Percentiles rank a stretch among this genome's conserved stretches.
These are phyloP conservation scores for Mesembryanthemum crystallinum DNA, from an alignment of 148 eudicot species.

Conservation along the genomic window DNA sequence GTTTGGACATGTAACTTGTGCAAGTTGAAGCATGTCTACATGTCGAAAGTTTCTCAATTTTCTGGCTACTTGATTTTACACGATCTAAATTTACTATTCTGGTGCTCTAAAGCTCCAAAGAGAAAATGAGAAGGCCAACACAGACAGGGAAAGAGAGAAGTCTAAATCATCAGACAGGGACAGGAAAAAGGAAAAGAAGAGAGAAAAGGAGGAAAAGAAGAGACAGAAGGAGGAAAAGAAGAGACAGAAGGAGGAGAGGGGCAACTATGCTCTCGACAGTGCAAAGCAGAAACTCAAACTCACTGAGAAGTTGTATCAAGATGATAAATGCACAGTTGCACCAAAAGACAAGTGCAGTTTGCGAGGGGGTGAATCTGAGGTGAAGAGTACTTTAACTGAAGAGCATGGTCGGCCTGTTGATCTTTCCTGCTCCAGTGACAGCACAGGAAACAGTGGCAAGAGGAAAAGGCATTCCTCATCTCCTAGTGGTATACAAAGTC, in stretches of 20 bases:
- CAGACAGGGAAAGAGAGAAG: constrained; percentile 32
- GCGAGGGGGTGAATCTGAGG: constrained; percentile 26
- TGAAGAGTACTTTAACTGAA: constrained; percentile 66
- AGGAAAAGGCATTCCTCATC: constrained; percentile 44
- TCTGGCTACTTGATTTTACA: constrained; percentile 30
- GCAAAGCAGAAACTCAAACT: constrained; percentile 26
- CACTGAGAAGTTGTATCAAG: constrained; percentile 14
- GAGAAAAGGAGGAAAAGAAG: not conserved
- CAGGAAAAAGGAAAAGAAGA: constrained; percentile 29
- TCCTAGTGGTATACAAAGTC: constrained; percentile 22
- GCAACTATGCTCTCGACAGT: constrained; percentile 1
- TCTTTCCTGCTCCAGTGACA: constrained; percentile 63
- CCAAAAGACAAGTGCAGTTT: constrained; percentile 17
- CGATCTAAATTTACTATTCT: constrained; percentile 62
- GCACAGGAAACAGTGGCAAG: constrained; percentile 72
- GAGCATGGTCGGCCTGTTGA: constrained; percentile 53
- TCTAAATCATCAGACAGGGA: constrained; percentile 26
- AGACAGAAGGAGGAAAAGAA: constrained; percentile 25
- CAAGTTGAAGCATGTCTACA: constrained; percentile 12
- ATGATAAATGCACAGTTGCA: not conserved
- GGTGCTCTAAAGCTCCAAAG: constrained; percentile 98
- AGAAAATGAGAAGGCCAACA: constrained; percentile 45
- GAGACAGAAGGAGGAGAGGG: constrained; percentile 14
- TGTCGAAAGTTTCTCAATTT: constrained; percentile 28
- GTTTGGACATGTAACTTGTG: constrained; percentile 1